Conservation (phyloP, 805 yeast species). For the Kuraishia molischiana region DNA sequence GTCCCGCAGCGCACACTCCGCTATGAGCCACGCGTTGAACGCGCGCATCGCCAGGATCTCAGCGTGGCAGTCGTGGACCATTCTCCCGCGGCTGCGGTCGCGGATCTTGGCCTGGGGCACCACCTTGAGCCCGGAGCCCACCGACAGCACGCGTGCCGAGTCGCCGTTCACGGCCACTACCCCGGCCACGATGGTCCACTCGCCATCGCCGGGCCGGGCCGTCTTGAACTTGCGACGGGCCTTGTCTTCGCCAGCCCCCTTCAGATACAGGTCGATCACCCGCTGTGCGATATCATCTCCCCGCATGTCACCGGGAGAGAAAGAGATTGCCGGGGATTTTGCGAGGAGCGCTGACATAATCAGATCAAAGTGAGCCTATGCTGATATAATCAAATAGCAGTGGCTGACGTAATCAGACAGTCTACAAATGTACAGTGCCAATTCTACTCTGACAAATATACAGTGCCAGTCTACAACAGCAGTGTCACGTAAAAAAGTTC, state of each 20-base stretch:
- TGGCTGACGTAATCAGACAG: too few relatives aligned
- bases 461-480: too few relatives aligned
- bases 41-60: slow-evolving; percentile 69
- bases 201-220: slow-evolving; percentile 17
- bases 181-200: slow-evolving; percentile 83
- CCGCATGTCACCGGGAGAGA: too few relatives aligned
- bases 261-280: not conserved
- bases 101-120: slow-evolving; percentile 42
- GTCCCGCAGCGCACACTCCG: slow-evolving; percentile 27
- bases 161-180: slow-evolving; percentile 33
- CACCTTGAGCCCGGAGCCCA: slow-evolving; percentile 82
- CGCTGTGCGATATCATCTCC: not conserved
- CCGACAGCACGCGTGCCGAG: slow-evolving; percentile 27
- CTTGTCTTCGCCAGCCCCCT: not conserved
- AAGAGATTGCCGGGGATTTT: too few relatives aligned
- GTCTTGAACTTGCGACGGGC: not conserved
- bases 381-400: too few relatives aligned
- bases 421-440: too few relatives aligned
- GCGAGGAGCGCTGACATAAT: too few relatives aligned
- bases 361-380: too few relatives aligned
- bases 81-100: slow-evolving; percentile 37
- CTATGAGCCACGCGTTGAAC: slow-evolving; percentile 51
- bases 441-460: too few relatives aligned
- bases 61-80: slow-evolving; percentile 87
- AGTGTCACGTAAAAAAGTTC: too few relatives aligned